Evolutionary conservation across 108 stramenopile genomes (phyloP).

Genomic region (Fistulifera solaris): DNA sequence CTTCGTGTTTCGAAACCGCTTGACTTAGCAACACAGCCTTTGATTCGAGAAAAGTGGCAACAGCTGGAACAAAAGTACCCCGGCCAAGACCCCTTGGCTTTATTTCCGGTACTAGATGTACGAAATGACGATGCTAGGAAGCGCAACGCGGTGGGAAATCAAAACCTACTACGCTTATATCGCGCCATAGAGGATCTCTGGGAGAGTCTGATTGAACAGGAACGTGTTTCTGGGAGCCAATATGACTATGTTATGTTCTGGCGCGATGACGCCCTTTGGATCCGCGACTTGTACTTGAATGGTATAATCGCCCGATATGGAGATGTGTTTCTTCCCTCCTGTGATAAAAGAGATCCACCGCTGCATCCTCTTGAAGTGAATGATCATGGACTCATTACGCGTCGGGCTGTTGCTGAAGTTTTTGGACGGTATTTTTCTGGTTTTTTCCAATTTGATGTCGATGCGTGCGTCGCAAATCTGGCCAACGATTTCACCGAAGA

Average conservation of each 20-base stretch:
- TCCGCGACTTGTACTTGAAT: neutral
- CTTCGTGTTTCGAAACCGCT: neutral
- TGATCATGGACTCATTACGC: conserved; percentile 6
- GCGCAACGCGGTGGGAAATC: conserved; percentile 4
- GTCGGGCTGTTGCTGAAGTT: neutral
- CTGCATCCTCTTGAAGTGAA: conserved; percentile 6
- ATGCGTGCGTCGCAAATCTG: conserved; percentile 1
- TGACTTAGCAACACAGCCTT: conserved; percentile 8
- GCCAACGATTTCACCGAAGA: neutral
- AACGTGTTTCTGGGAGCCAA: conserved; percentile 4
- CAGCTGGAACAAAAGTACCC: conserved; percentile 5
- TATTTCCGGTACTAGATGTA: conserved; percentile 14
- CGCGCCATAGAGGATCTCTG: conserved; percentile 1
- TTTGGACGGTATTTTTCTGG: conserved; percentile 13
- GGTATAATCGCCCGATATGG: no score
- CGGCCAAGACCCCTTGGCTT: conserved; percentile 2
- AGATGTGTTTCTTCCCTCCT: conserved; percentile 9
- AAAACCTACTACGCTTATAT: conserved; percentile 5
- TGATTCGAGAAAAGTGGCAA: conserved; percentile 5
- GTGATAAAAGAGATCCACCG: conserved; percentile 10
- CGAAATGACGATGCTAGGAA: neutral
- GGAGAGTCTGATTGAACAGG: conserved; percentile 5
- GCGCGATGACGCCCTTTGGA: conserved; percentile 17
- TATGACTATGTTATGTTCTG: conserved; percentile 19
- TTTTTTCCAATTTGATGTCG: conserved; percentile 2